Base-by-base conservation (phyloP, 805 yeast genomes). In the Candida nanaspora region DNA sequence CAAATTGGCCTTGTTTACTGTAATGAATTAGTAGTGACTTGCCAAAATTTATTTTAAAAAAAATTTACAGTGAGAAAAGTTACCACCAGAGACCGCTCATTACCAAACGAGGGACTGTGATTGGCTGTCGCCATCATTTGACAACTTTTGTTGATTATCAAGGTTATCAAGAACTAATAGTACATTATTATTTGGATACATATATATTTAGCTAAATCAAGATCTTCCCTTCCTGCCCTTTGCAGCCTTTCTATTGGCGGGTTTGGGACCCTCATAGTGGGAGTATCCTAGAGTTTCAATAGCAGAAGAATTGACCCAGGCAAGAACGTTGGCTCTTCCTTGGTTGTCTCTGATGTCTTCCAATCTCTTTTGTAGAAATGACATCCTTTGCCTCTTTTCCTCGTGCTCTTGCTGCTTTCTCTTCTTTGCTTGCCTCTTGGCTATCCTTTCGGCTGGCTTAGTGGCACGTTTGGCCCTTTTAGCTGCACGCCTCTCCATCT, bases 221-320 rank as follows among this genome's bases (percentile, higher is more conserved):
- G 37, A 29, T 14, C 38, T 28, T 4, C 36, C 35, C 14, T 31
- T 33, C 30, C 26, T 40, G 21, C 21, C 29, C 48, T 44, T 48
- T 40, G 32, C 5, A 2, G 15, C 13, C 13, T 14, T 13, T 25
- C 46, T 46, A 42, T 49, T 44, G 38, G 46, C 40, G 40, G 42
- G 48, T 32, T 38, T 44, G 2, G 59, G 57, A 2, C 84, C 85
- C 14, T 77, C 83, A 45, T 74, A 79, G 44, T 79, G 76, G 0
- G 71, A 60, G 44, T 68, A 66, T 4, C 78, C 84, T 14, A 67
- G 59, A 32, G 57, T 55, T 11, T 76, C 81, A 14, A 70, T 47
- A 1, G 86, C 84, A 15, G 68, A 60, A 8, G 77, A 68, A 50
- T 80, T 80, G 21, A 77, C 78, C 86, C 86, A 80, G 42, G 74